These are phyloP conservation scores for Vitis cinerea DNA, from an alignment of 164 flowering plant genomes.

Conservation along the genomic window DNA sequence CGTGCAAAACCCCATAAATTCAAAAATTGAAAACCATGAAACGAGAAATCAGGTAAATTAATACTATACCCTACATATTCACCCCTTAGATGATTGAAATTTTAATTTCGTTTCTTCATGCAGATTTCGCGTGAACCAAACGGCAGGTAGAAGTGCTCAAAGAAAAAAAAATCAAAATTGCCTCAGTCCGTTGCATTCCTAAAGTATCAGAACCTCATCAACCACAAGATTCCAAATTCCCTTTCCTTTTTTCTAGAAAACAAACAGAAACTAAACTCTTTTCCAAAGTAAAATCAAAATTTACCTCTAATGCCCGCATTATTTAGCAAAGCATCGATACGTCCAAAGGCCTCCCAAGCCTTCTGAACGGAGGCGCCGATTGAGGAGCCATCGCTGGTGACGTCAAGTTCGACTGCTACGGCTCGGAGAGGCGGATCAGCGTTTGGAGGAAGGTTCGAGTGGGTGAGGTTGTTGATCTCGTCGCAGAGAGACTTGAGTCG, in stretches of 20 bases:
- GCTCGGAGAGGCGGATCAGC: constrained; percentile 20
- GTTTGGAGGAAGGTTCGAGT: not conserved
- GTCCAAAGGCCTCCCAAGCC: constrained; percentile 83
- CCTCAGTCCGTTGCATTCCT: no score
- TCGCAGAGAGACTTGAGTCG: constrained; percentile 62
- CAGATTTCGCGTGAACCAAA: no score
- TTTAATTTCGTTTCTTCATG: no score
- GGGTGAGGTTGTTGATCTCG: constrained; percentile 40
- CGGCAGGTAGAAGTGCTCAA: not conserved
- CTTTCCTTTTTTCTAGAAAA: not conserved
- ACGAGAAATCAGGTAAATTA: no score
- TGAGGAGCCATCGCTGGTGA: constrained; percentile 37
- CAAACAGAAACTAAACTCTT: not conserved
- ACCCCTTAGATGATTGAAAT: no score
- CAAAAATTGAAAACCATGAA: no score
- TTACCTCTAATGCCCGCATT: constrained; percentile 81
- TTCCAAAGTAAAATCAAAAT: not conserved
- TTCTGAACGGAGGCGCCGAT: constrained; percentile 46
- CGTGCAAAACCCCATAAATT: no score
- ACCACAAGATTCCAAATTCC: not conserved
- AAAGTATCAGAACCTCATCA: not conserved
- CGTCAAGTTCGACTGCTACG: constrained; percentile 62
- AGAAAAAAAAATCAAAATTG: not conserved
- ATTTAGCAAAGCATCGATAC: constrained; percentile 67
- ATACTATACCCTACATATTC: no score